phyloP scores from a whole-genome alignment of 2,329 filamentous ascomycete genomes.

The Westerdykella ornata region DNA sequence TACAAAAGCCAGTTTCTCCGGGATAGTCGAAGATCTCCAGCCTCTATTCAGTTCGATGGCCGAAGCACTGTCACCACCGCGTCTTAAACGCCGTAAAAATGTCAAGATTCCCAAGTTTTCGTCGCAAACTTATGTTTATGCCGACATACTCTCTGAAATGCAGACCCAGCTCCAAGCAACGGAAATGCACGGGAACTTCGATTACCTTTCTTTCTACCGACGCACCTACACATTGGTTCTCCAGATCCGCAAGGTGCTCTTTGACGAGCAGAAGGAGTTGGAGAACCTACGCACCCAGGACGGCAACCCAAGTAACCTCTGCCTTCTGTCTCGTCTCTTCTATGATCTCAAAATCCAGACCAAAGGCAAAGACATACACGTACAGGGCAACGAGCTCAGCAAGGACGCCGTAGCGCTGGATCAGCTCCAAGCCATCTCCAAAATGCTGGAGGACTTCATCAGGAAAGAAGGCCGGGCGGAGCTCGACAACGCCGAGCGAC shows the following conservation, averaged over 20 bases:
- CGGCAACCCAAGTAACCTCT: constrained; percentile 5
- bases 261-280: constrained; percentile 5
- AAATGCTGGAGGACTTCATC: constrained; percentile 10
- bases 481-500: background rate
- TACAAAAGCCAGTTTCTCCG: background rate
- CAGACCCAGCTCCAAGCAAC: constrained; percentile 6
- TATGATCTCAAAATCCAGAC: constrained; percentile 4
- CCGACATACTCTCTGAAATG: constrained; percentile 5
- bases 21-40: constrained; percentile 1
- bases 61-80: background rate
- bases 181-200: constrained; percentile 16
- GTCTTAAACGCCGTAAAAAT: background rate
- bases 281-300: constrained; percentile 1
- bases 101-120: constrained; percentile 7
- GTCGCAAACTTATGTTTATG: constrained; percentile 1
- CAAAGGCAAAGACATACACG: constrained; percentile 4
- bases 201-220: constrained; percentile 17
- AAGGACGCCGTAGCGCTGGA: constrained; percentile 4
- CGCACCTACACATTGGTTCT: constrained; percentile 9
- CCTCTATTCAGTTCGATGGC: constrained; percentile 5
- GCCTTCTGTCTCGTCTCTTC: constrained; percentile 10
- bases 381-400: constrained; percentile 6
- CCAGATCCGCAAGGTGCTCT: constrained; percentile 10
- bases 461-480: constrained; percentile 3
- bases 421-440: constrained; percentile 8